Evolutionary conservation across 2,329 filamentous ascomycete genomes (phyloP), one percentile per base, ranked within the genome.

Genomic region (Penicillium sp.): DNA sequence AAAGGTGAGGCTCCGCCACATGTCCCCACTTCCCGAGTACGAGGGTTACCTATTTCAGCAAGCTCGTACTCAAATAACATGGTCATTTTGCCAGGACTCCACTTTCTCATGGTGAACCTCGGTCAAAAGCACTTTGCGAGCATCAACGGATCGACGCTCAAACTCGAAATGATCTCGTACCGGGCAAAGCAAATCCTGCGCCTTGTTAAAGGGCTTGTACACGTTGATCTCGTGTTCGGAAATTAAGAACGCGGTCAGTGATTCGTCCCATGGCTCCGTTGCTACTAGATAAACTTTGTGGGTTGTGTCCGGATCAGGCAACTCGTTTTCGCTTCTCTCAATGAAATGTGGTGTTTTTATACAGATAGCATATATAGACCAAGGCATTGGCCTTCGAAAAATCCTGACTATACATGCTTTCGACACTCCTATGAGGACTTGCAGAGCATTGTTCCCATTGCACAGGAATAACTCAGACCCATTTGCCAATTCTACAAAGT

Each of bases 321-420:
- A 53, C 37, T 61, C 59, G 56, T 61, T 57, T 57, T 61, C 56
- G 59, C 59, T 61, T 61, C 51, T n/a, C 20, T 44, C 12, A 7
- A 31, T 18, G 15, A 3, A 9, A 11, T 0, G 8, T 9, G n/a
- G 12, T 37, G 7, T 18, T 9, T 18, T 8, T 18, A 18, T n/a
- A 18, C 4, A 3, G 6, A 18, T 31, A n/a, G 33, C 18, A 37
- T 37, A 37, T 18, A 37, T 37, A 18, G 6, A 37, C 7, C 33
- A 3, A 18, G 6, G 12, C 29, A 12, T 31, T 31, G 33, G 33
- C 7, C n/a, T 37, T 37, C 1, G 6, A 18, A 18, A 3, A 18
- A 18, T 18, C 6, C n/a, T 8, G 33, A 37, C n/a, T 18, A 18
- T 18, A 37, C 7, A n/a, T 37, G n/a, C 7, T 9, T 9, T 37